Percentiles rank a stretch among this genome's conserved stretches.
These are phyloP conservation scores for Xylaria sp. DNA, from an alignment of 2,329 filamentous ascomycete species.

Conservation along the genomic window DNA sequence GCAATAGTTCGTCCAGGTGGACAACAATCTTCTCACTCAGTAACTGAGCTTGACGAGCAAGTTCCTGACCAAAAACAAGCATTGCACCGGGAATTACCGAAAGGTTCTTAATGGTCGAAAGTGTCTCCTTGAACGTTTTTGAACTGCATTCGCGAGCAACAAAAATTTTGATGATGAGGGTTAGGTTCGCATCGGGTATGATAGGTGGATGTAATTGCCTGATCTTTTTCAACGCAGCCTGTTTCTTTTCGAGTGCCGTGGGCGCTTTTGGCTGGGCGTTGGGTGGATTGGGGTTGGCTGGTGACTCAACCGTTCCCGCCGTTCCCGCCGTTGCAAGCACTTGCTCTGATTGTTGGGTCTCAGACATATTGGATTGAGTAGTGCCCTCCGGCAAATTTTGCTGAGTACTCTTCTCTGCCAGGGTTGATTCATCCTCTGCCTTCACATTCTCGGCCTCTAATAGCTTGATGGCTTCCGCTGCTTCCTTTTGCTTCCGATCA, in stretches of 20 bases:
- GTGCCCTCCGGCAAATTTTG: constrained; percentile 31
- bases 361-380: constrained; percentile 34
- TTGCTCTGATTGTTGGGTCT: constrained; percentile 41
- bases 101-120: constrained; percentile 98
- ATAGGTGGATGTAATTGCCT: constrained; percentile 79
- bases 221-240: constrained; percentile 61
- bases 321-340: constrained; percentile 33
- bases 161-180: constrained; percentile 95
- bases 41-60: constrained; percentile 86
- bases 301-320: constrained; percentile 35
- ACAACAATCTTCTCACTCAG: constrained; percentile 85
- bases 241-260: constrained; percentile 55
- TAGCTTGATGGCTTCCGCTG: constrained; percentile 53
- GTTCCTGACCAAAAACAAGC: constrained; percentile 89
- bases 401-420: constrained; percentile 23
- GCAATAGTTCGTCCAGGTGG: constrained; percentile 85
- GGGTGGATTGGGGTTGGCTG: constrained; percentile 43
- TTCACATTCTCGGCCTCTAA: constrained; percentile 48
- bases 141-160: constrained; percentile 95
- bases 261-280: constrained; percentile 51
- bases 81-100: constrained; percentile 93
- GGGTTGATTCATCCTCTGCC: constrained; percentile 35
- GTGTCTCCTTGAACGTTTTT: constrained; percentile 97
- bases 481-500: constrained; percentile 71
- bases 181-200: constrained; percentile 88